Conservation (phyloP, 345 rosid genomes). For the Tarenaya hassleriana region DNA sequence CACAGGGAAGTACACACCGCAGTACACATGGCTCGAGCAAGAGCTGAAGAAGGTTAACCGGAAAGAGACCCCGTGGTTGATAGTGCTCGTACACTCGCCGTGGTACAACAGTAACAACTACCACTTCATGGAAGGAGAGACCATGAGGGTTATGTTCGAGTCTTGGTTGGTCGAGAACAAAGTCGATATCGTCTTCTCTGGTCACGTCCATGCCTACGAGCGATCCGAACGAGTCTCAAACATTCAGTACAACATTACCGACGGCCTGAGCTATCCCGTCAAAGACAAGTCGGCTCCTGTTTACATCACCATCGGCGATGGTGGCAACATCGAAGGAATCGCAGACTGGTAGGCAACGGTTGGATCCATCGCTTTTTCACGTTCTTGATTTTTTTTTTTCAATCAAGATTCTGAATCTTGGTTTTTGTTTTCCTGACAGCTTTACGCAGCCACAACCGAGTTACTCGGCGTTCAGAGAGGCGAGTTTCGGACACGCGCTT, state of each 20-base stretch:
- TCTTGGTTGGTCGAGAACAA: constrained; percentile 40
- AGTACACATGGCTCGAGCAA: constrained; percentile 26
- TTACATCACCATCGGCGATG: constrained; percentile 61
- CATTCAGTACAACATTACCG: constrained; percentile 42
- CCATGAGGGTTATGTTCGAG: constrained; percentile 43
- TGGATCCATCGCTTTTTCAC: not conserved
- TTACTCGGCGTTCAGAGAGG: constrained; percentile 51
- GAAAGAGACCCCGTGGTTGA: constrained; percentile 33
- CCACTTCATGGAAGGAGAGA: constrained; percentile 50
- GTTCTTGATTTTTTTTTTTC: not conserved
- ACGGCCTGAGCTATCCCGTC: constrained; percentile 39
- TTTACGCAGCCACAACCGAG: constrained; percentile 49
- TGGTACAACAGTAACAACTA: constrained; percentile 35
- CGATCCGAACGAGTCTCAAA: constrained; percentile 47
- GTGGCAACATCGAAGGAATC: constrained; percentile 73
- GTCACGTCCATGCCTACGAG: constrained; percentile 49
- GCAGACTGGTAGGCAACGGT: constrained; percentile 32
- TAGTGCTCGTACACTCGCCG: constrained; percentile 24
- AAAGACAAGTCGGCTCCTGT: constrained; percentile 48
- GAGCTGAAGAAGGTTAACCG: constrained; percentile 35
- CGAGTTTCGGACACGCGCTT: constrained; percentile 55
- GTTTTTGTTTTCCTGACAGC: constrained; percentile 16
- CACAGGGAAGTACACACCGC: constrained; percentile 36
- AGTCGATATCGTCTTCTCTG: constrained; percentile 45
- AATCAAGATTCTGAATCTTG: not conserved